Percentiles rank a stretch among this genome's conserved stretches.
phyloP scores from a whole-genome alignment of 1,139 yeast genomes.

The Saccharomyces pastorianus region DNA sequence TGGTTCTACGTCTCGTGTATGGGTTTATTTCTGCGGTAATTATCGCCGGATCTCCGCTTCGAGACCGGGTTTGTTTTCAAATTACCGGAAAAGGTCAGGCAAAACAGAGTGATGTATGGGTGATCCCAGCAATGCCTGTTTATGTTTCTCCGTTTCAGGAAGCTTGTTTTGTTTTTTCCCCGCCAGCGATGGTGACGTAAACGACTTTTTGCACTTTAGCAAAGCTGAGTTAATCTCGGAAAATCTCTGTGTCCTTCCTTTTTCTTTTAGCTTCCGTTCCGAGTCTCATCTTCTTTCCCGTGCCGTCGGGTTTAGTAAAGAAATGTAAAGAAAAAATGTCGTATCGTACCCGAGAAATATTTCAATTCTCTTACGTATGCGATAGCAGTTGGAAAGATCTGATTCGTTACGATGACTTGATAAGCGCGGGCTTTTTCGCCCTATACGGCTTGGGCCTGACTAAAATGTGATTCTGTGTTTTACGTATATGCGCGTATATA shows the following conservation, averaged over 20 bases:
- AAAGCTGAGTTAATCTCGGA: background rate
- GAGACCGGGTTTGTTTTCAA: background rate
- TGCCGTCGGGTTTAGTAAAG: background rate
- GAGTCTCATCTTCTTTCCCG: background rate
- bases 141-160: background rate
- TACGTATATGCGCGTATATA: background rate
- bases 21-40: background rate
- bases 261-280: background rate
- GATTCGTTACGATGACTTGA: conserved; percentile 1
- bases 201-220: background rate
- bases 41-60: background rate
- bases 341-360: background rate
- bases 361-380: background rate
- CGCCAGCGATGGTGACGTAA: background rate
- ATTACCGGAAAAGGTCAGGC: background rate
- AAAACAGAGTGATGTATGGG: background rate
- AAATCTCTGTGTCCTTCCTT: background rate
- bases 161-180: background rate
- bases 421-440: background rate
- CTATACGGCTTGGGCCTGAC: background rate
- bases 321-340: background rate
- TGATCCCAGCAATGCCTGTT: background rate
- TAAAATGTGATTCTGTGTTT: background rate
- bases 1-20: background rate
- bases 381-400: background rate